These are phyloP conservation scores for Trichosporon faecale DNA, from an alignment of 1,284 basidiomycete species.

Conservation along the genomic window DNA sequence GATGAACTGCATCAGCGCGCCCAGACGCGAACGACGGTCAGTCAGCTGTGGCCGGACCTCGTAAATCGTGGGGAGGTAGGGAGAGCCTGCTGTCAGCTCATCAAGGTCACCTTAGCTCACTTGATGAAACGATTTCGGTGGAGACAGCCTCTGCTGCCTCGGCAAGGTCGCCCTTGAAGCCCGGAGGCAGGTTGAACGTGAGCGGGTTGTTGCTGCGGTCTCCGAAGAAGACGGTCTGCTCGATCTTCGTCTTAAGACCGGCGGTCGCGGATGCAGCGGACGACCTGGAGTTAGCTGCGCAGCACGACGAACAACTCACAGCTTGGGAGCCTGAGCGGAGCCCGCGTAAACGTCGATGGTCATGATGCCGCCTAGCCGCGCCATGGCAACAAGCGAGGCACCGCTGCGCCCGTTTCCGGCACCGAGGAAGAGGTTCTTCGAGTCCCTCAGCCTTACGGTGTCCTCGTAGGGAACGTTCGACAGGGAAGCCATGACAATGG, in stretches of 20 bases:
- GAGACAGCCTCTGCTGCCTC: constrained; percentile 55
- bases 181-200: constrained; percentile 54
- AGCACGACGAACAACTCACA: constrained; percentile 12
- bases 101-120: constrained; percentile 28
- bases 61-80: constrained; percentile 69
- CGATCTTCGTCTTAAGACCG: constrained; percentile 55
- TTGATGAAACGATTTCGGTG: constrained; percentile 51
- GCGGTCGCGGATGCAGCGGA: constrained; percentile 34
- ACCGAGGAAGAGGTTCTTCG: constrained; percentile 13
- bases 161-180: constrained; percentile 55
- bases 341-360: constrained; percentile 38
- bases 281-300: constrained; percentile 14
- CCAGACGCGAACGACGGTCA: constrained; percentile 70
- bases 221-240: constrained; percentile 59
- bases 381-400: constrained; percentile 39
- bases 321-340: constrained; percentile 12
- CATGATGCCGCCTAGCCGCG: constrained; percentile 44
- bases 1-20: constrained; percentile 81
- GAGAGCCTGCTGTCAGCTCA: constrained; percentile 57
- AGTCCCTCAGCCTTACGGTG: constrained; percentile 42
- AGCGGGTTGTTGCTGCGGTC: constrained; percentile 56
- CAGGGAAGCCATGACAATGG: constrained; percentile 48
- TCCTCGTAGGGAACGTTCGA: constrained; percentile 43
- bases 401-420: neutral
- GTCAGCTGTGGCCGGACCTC: constrained; percentile 78